These are phyloP conservation scores for Cinnamomum micranthum DNA, from an alignment of 164 flowering plant species.

Conservation along the genomic window DNA sequence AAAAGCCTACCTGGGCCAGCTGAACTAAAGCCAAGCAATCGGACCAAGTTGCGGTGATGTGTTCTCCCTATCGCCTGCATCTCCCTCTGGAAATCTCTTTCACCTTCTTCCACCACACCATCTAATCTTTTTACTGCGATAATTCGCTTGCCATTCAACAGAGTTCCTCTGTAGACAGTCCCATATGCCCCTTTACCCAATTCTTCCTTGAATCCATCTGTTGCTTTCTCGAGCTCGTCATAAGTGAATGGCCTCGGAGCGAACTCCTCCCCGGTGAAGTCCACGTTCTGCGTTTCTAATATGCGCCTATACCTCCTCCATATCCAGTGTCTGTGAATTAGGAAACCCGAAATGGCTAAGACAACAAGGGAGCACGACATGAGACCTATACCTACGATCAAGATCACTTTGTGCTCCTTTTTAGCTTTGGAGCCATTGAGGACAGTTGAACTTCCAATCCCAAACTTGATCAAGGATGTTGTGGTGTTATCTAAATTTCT, in stretches of 20 bases:
- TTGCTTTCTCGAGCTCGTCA: conserved; percentile 5
- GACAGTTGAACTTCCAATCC: background rate
- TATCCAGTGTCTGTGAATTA: too few relatives aligned
- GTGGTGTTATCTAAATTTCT: background rate
- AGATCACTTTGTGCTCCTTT: too few relatives aligned
- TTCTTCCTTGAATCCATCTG: conserved; percentile 5
- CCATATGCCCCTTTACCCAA: conserved; percentile 5
- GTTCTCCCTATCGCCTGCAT: conserved; percentile 3
- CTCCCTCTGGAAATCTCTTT: conserved; percentile 15
- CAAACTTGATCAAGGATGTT: conserved; percentile 1
- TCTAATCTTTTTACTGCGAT: conserved; percentile 19
- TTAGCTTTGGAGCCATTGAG: background rate
- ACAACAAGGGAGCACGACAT: too few relatives aligned
- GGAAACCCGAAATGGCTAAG: too few relatives aligned
- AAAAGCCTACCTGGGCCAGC: conserved; percentile 14
- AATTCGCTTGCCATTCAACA: background rate
- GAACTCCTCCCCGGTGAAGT: background rate
- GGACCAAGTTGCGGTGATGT: conserved; percentile 2
- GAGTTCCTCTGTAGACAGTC: conserved; percentile 8
- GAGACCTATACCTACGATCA: too few relatives aligned
- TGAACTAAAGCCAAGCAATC: conserved; percentile 13
- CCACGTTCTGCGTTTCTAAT: background rate
- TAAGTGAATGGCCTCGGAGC: background rate
- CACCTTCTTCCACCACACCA: conserved; percentile 10
- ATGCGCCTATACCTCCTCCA: background rate